Conservation (phyloP, 768 basidiomycete species). For the Russula foetens region DNA sequence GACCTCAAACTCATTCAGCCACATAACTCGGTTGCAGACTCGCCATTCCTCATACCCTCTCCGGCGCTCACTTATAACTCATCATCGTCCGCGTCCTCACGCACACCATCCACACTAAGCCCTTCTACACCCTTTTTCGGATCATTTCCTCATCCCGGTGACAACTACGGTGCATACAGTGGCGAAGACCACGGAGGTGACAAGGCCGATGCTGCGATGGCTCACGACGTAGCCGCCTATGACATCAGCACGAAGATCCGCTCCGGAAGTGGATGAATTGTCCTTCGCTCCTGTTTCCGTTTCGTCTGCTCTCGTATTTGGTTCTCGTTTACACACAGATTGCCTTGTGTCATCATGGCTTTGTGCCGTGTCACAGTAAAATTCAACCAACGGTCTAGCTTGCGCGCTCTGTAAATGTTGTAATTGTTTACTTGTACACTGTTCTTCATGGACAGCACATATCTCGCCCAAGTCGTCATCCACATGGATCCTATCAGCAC, state of each 20-base stretch:
- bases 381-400: conserved; percentile 3
- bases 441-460: conserved; percentile 1
- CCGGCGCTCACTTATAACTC: conserved; percentile 53
- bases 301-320: background rate
- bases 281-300: background rate
- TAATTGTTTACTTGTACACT: conserved; percentile 11
- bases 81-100: conserved; percentile 33
- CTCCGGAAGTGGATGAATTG: conserved; percentile 15
- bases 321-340: background rate
- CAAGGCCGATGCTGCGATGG: conserved; percentile 9
- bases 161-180: conserved; percentile 24
- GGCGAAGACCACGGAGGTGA: conserved; percentile 14
- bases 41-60: conserved; percentile 48
- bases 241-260: conserved; percentile 14
- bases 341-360: background rate
- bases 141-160: conserved; percentile 35
- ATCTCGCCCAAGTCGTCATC: background rate
- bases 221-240: conserved; percentile 11
- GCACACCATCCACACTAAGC: conserved; percentile 57
- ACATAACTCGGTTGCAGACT: conserved; percentile 22
- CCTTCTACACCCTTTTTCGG: conserved; percentile 68
- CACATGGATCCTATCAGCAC: conserved; percentile 16
- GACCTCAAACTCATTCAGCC: conserved; percentile 9
- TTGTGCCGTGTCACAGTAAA: background rate
- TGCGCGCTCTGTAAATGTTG: conserved; percentile 2